Percentiles rank a stretch among this genome's conserved stretches.
phyloP scores from a whole-genome alignment of 1,139 yeast species.

The Diutina neorugosa region DNA sequence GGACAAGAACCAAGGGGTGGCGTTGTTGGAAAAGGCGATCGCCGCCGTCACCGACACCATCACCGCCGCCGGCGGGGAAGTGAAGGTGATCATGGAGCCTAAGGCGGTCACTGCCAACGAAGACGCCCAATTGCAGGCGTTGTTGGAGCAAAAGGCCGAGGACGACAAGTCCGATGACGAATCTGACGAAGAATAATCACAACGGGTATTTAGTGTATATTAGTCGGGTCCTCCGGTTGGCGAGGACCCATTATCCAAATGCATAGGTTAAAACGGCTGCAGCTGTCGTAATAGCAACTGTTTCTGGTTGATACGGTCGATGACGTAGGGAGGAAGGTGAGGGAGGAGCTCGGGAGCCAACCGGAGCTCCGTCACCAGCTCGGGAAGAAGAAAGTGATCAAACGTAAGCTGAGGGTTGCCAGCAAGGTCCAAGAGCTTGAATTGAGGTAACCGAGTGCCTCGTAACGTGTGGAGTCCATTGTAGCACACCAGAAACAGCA shows the following conservation, averaged over 20 bases:
- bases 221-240: background rate
- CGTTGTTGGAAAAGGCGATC: conserved; percentile 66
- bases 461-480: conserved; percentile 29
- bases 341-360: conserved; percentile 25
- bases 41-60: conserved; percentile 61
- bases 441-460: conserved; percentile 22
- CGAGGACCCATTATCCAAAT: background rate
- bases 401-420: conserved; percentile 32
- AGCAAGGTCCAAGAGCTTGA: conserved; percentile 26
- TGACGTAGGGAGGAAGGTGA: conserved; percentile 26
- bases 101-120: conserved; percentile 98
- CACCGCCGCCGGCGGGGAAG: conserved; percentile 66
- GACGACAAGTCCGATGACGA: conserved; percentile 37
- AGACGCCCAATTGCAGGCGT: conserved; percentile 94
- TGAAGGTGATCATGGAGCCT: conserved; percentile 95
- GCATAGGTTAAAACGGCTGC: conserved; percentile 5
- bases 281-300: conserved; percentile 18
- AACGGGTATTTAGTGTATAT: background rate
- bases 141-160: conserved; percentile 50
- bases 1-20: conserved; percentile 83
- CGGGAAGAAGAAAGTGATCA: conserved; percentile 28
- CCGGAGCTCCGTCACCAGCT: conserved; percentile 23
- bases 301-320: conserved; percentile 30
- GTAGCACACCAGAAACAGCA: conserved; percentile 23
- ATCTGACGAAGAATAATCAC: conserved; percentile 17